Conservation (phyloP, 345 rosid genomes). For the Clausena lansium region DNA sequence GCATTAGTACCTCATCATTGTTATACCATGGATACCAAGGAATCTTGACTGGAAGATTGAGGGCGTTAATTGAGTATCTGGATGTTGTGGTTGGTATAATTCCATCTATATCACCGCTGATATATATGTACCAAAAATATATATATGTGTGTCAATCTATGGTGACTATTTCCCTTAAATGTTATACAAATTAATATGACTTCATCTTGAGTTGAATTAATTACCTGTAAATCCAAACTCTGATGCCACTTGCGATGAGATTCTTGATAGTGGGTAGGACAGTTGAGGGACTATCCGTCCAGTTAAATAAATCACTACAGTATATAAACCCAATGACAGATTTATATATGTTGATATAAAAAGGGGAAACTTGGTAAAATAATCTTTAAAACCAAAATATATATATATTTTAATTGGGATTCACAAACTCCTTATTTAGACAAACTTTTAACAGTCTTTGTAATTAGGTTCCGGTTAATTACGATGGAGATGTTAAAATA, state of each 20-base stretch:
- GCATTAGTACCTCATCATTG: neutral
- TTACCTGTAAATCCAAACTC: constrained; percentile 45
- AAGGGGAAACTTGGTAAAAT: neutral
- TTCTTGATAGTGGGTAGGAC: constrained; percentile 38
- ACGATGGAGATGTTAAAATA: no score
- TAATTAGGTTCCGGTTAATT: no score
- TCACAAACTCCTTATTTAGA: no score
- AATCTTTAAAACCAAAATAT: no score
- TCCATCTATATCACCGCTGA: constrained; percentile 26
- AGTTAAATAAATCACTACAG: neutral
- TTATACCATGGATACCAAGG: constrained; percentile 16
- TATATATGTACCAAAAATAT: no score
- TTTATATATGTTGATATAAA: neutral
- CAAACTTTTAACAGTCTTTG: no score
- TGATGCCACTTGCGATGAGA: constrained; percentile 33
- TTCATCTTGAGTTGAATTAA: neutral
- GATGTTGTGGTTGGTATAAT: constrained; percentile 21
- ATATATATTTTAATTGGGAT: no score
- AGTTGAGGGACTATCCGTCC: constrained; percentile 32
- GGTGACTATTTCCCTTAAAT: no score
- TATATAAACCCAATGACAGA: neutral
- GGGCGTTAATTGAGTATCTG: constrained; percentile 9
- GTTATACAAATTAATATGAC: no score
- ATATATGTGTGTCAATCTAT: no score
- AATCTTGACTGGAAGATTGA: constrained; percentile 15